phyloP scores from a whole-genome alignment of 371 early-diverging fungal species.

The Entomophthora muscae region DNA sequence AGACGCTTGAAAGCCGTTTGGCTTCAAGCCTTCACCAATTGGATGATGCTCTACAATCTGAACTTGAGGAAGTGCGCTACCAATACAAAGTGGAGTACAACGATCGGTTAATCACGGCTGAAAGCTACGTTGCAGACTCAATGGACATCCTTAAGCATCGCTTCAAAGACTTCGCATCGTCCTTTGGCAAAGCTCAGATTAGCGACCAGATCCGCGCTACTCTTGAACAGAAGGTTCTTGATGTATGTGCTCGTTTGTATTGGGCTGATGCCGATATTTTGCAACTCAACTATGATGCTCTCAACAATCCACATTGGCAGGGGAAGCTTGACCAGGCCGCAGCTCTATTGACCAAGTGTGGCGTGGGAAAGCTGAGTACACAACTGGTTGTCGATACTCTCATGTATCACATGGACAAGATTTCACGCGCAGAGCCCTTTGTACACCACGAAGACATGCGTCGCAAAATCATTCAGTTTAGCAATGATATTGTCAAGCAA shows the following conservation, averaged over 20 bases:
- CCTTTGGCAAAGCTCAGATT: conserved; percentile 83
- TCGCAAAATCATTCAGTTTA: conserved; percentile 59
- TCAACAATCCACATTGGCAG: conserved; percentile 56
- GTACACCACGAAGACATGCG: conserved; percentile 67
- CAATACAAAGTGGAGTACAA: conserved; percentile 97
- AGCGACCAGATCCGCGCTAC: conserved; percentile 68
- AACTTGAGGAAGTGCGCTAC: conserved; percentile 86
- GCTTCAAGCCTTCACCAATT: conserved; percentile 58
- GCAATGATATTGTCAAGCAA: conserved; percentile 59
- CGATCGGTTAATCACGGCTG: conserved; percentile 81
- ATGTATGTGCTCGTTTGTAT: conserved; percentile 81
- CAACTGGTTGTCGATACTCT: conserved; percentile 80
- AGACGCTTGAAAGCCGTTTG: conserved; percentile 85
- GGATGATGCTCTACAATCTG: conserved; percentile 73
- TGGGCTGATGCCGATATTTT: conserved; percentile 65
- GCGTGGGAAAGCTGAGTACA: conserved; percentile 79
- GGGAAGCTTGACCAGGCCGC: conserved; percentile 65
- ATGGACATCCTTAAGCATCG: conserved; percentile 82
- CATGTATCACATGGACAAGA: conserved; percentile 57
- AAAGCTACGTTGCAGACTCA: conserved; percentile 87
- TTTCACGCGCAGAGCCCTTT: conserved; percentile 68
- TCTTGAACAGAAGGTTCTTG: conserved; percentile 74
- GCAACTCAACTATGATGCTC: conserved; percentile 34
- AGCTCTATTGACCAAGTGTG: conserved; percentile 78
- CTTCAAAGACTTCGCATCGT: conserved; percentile 74